Percentiles rank a stretch among this genome's conserved stretches.
Conservation (phyloP, 768 basidiomycete species). For the Rhodotorula diobovata region DNA sequence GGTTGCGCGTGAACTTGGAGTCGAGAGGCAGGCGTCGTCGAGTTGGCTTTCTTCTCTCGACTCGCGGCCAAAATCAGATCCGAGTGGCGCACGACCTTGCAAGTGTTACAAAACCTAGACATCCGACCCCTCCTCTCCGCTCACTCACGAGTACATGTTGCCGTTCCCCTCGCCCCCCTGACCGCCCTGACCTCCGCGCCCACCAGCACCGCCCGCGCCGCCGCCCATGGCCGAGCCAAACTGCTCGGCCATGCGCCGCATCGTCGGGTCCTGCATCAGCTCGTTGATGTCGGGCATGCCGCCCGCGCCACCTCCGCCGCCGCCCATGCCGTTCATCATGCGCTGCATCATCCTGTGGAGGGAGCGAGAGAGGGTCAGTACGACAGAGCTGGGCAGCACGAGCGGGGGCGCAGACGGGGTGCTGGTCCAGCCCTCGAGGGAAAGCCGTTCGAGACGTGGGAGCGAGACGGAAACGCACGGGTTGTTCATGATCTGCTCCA, state of each 20-base stretch:
- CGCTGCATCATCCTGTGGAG: slow-evolving; percentile 45
- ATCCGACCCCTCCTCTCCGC: rapidly evolving
- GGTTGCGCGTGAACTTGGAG: not conserved
- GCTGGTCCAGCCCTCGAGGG: too few relatives aligned
- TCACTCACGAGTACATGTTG: slow-evolving; percentile 35
- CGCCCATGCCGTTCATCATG: slow-evolving; percentile 35
- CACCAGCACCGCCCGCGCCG: not conserved
- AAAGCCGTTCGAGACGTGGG: not conserved
- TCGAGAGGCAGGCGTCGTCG: not conserved
- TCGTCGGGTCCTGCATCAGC: slow-evolving; percentile 45
- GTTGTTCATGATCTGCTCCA: slow-evolving; percentile 49
- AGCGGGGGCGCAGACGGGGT: too few relatives aligned
- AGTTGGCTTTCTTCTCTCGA: not conserved
- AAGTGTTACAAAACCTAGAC: not conserved
- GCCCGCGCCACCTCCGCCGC: slow-evolving; percentile 47
- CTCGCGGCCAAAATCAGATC: not conserved
- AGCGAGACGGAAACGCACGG: slow-evolving; percentile 41
- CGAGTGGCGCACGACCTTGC: not conserved
- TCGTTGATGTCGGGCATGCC: slow-evolving; percentile 49
- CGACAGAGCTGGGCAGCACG: too few relatives aligned
- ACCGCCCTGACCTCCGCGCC: not conserved
- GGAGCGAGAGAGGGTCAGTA: not conserved
- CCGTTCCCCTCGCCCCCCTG: slow-evolving; percentile 2
- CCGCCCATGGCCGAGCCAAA: slow-evolving; percentile 33
- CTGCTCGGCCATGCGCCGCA: slow-evolving; percentile 46